Percentiles rank a stretch among this genome's conserved stretches.
phyloP scores from a whole-genome alignment of 2,329 filamentous ascomycete species.

The Chaetomium strumarium region DNA sequence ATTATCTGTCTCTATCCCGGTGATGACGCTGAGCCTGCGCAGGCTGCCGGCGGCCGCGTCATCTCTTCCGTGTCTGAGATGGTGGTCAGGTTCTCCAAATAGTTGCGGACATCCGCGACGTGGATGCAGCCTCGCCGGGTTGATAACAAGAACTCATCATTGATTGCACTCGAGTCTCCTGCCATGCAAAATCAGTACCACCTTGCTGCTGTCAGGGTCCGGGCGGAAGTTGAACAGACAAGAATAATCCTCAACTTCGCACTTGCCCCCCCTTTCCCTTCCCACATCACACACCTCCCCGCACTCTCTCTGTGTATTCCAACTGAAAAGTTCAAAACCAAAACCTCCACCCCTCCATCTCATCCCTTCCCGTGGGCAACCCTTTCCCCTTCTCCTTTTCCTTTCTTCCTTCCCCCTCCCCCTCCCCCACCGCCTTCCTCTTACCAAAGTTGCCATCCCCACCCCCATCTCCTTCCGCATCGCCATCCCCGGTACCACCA shows the following conservation, averaged over 20 bases:
- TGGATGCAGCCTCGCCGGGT: too few species aligned
- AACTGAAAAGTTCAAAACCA: not conserved
- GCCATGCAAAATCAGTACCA: too few species aligned
- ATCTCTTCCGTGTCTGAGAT: slow-evolving; percentile 16
- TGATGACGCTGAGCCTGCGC: not conserved
- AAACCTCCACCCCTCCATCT: slow-evolving; percentile 28
- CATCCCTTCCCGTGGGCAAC: slow-evolving; percentile 27
- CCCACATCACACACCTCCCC: not conserved
- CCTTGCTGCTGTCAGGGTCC: too few species aligned
- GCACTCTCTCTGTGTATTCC: not conserved
- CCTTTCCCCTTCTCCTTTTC: not conserved
- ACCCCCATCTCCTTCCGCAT: not conserved
- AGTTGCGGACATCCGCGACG: slow-evolving; percentile 18
- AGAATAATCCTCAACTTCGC: not conserved
- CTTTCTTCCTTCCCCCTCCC: too few species aligned
- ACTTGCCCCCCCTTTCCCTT: not conserved
- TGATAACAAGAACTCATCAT: too few species aligned
- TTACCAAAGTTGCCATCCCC: slow-evolving; percentile 7
- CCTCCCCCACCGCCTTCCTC: not conserved
- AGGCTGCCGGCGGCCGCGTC: not conserved
- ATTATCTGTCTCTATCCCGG: slow-evolving; percentile 17
- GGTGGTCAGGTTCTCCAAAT: slow-evolving; percentile 27
- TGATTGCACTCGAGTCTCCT: too few species aligned
- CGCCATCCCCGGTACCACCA: not conserved
- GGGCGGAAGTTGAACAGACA: too few species aligned